Evolutionary conservation across 306 rosid species (phyloP).

Genomic region (Cicer arietinum): DNA sequence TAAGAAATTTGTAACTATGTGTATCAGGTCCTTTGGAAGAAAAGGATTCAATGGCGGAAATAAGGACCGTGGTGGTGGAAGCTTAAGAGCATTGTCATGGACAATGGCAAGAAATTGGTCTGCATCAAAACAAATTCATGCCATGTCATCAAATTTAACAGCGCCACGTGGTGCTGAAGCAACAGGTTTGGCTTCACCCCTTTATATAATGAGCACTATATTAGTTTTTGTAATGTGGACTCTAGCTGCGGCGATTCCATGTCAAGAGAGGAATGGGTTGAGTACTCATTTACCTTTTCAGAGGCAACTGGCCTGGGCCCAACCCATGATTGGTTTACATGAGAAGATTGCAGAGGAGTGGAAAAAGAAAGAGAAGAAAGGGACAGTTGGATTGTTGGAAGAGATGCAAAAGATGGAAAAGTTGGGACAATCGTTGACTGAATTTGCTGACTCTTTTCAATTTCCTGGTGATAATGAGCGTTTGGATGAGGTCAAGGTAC

Average conservation of each 20-base stretch:
- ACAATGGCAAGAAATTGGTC: constrained; percentile 89
- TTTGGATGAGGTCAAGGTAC: constrained; percentile 61
- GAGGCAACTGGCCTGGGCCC: constrained; percentile 75
- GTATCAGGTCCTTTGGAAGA: constrained; percentile 73
- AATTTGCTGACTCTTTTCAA: constrained; percentile 70
- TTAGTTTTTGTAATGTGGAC: constrained; percentile 82
- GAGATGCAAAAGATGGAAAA: constrained; percentile 92
- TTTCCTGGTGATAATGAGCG: constrained; percentile 65
- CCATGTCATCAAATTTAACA: constrained; percentile 65
- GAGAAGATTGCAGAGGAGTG: constrained; percentile 91
- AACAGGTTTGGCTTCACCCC: constrained; percentile 59
- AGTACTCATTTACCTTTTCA: constrained; percentile 58
- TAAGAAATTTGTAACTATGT: not conserved
- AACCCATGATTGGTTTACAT: constrained; percentile 69
- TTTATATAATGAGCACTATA: constrained; percentile 71
- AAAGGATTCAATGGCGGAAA: constrained; percentile 34
- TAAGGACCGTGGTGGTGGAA: constrained; percentile 52
- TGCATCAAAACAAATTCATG: constrained; percentile 79
- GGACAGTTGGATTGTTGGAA: constrained; percentile 67
- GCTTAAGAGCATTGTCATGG: constrained; percentile 62
- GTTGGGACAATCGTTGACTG: constrained; percentile 59
- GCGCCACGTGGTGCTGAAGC: constrained; percentile 80
- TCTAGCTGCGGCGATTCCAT: constrained; percentile 78
- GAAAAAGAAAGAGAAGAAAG: constrained; percentile 96
- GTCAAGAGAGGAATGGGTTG: constrained; percentile 86